A percentile compares a stretch with the other conserved stretches of the same genome.
phyloP scores from a whole-genome alignment of 176 grass and related monocot genomes.

The Chrysopogon serrulatus region DNA sequence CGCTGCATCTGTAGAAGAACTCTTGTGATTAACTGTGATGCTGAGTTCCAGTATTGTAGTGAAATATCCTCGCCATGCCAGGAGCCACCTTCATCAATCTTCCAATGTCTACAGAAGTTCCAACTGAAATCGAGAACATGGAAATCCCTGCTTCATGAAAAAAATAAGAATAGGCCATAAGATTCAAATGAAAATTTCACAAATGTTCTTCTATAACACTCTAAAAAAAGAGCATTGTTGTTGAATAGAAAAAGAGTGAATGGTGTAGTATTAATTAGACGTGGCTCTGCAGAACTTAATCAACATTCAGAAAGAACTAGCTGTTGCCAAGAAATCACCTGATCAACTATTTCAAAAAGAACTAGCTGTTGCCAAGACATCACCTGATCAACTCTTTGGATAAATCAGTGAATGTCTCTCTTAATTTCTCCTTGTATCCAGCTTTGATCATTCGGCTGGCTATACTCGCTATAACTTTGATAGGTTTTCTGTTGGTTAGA shows the following conservation, averaged over 20 bases:
- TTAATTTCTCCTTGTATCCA: slow-evolving; percentile 3
- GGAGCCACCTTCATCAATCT: slow-evolving; percentile 2
- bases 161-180: too few species aligned
- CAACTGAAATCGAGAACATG: neutral
- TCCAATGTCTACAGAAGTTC: neutral
- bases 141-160: slow-evolving; percentile 5
- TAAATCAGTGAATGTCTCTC: neutral
- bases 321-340: neutral
- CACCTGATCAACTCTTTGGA: slow-evolving; percentile 14
- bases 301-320: neutral
- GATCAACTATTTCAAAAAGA: neutral
- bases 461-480: neutral
- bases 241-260: neutral
- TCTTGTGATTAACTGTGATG: neutral
- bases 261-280: too few species aligned
- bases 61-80: neutral
- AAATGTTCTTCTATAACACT: neutral
- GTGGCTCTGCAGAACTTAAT: neutral
- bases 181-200: neutral
- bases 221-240: neutral
- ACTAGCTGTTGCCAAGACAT: neutral
- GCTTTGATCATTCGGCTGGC: slow-evolving; percentile 16
- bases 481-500: neutral
- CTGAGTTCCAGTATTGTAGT: slow-evolving; percentile 7
- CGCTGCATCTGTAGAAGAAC: slow-evolving; percentile 17